A percentile compares a stretch with the other conserved stretches of the same genome.
phyloP scores from a whole-genome alignment of 1,284 basidiomycete genomes.

The Sanghuangporus weigelae region DNA sequence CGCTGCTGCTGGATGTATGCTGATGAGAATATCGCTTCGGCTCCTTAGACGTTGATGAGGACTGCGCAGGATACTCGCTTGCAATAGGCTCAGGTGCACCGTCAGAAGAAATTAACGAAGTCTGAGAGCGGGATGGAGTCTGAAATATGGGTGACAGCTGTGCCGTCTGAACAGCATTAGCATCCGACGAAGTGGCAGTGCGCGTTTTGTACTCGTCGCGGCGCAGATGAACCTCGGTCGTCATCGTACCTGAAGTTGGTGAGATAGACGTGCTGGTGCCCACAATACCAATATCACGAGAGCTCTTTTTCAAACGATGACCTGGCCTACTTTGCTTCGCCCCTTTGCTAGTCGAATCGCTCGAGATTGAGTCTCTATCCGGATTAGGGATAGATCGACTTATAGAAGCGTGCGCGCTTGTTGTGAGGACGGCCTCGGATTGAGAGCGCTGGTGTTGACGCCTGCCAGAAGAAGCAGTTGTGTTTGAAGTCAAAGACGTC shows the following conservation, averaged over 20 bases:
- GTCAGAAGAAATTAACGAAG: constrained; percentile 7
- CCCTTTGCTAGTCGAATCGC: constrained; percentile 45
- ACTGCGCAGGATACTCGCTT: neutral
- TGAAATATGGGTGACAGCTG: constrained; percentile 43
- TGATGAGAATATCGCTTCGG: neutral
- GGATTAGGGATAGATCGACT: neutral
- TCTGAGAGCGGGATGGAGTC: constrained; percentile 43
- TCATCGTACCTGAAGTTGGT: constrained; percentile 20
- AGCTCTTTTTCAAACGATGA: constrained; percentile 31
- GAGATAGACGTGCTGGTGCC: constrained; percentile 32
- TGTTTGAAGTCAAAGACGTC: neutral
- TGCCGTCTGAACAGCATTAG: constrained; percentile 24
- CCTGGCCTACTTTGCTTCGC: constrained; percentile 22
- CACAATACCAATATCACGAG: constrained; percentile 55
- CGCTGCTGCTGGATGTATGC: neutral
- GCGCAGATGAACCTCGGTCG: constrained; percentile 14
- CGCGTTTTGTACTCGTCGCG: constrained; percentile 7
- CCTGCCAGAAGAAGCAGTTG: neutral
- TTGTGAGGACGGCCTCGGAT: constrained; percentile 11
- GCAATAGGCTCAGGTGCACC: neutral
- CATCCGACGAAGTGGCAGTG: constrained; percentile 19
- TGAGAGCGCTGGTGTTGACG: constrained; percentile 17
- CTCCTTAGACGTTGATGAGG: neutral
- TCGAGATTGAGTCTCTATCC: constrained; percentile 26
- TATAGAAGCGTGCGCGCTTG: neutral